Evolutionary conservation across 805 yeast species (phyloP), one percentile per base, ranked within the genome.

Genomic region (Saccharomycopsis sp.): DNA sequence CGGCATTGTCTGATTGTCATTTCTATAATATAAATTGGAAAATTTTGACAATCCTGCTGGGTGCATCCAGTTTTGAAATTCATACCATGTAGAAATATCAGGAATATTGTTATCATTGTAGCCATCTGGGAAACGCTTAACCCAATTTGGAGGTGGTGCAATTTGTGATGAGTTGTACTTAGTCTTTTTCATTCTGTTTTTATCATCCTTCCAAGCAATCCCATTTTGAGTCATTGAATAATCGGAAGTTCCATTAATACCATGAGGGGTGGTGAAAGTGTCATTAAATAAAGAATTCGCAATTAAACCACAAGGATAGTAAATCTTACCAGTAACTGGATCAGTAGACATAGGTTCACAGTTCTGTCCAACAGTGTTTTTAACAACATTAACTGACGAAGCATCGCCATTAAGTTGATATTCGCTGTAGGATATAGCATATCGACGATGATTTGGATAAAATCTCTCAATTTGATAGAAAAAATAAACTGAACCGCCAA

Each of bases 91-190:
- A 2, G 85, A 71, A 39, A 90, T 59, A 58, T 85, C 81, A 2
- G 95, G 95, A 50, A 90, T 55, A 60, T 86, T 87, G 4, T 75
- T 76, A 27, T 74, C 79, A n/a, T 83, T 86, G 65, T 93, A 90
- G 0, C 97, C 97, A 48, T 88, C 65, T 1, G 97, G 97, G 61
- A 63, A 90, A 65, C 58, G 66, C 51, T 75, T 71, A 33, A 65
- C 68, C 98, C 98, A 90, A 65, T 84, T 86, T 42, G 93, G 95
- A 4, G 98, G 98, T 9, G 98, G 98, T 2, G 81, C 93, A 36
- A 90, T 81, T 11, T 87, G 80, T 23, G 68, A 58, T 6, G 80
- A 68, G 34, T 71, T 68, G 60, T 93, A 89, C 43, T 67, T 54
- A 1, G 97, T 83, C 57, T 74, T 78, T 66, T 82, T 78, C 66